Evolutionary conservation across 148 eudicot species (phyloP), one percentile per base, ranked within the genome.

Genomic region (Silene uniflora): DNA sequence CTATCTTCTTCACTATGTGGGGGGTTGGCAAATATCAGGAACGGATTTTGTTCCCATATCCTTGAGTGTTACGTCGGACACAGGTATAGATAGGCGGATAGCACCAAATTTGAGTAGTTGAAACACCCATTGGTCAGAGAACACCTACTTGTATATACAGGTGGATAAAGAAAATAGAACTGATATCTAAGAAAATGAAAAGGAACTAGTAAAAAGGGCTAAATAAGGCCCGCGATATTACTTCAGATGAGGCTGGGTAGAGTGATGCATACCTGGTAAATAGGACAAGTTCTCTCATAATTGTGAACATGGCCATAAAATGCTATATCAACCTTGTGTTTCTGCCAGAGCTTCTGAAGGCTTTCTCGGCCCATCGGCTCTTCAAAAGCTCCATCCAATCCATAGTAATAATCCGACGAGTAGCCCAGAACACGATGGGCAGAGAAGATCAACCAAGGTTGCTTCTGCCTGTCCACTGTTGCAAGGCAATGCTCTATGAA

Each of bases 331-430:
- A 92, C 95, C 76, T 86, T 93, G 76, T 91, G 86, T 78, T 84
- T 91, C 82, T 89, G 98, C 98, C 98, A 91, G 5, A 93, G 90
- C 78, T 69, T 87, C 73, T 88, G 89, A 84, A 93, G 85, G 85
- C 86, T 87, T 63, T 88, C 93, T 77, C 98, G 84, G 23, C 96
- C 96, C 96, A 91, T 91, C 4, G 98, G 98, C 80, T 91, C 98
- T 29, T 87, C 92, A 75, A 93, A 93, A 10, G 97, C 83, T 59
- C 98, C 98, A 74, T 89, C 91, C 46, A 64, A 18, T 10, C 84
- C 91, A 52, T 93, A 91, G 68, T 74, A 89, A n/a, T 67, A 62
- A 67, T 85, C 81, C 0, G 97, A 93, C 55, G 98, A 91, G 70
- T 93, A 93, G 16, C 93, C 98, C 52, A 93, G 92, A 35, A 87